Percentiles rank a stretch among this genome's conserved stretches.
phyloP scores from a whole-genome alignment of 148 eudicot genomes.

The Beta vulgaris region DNA sequence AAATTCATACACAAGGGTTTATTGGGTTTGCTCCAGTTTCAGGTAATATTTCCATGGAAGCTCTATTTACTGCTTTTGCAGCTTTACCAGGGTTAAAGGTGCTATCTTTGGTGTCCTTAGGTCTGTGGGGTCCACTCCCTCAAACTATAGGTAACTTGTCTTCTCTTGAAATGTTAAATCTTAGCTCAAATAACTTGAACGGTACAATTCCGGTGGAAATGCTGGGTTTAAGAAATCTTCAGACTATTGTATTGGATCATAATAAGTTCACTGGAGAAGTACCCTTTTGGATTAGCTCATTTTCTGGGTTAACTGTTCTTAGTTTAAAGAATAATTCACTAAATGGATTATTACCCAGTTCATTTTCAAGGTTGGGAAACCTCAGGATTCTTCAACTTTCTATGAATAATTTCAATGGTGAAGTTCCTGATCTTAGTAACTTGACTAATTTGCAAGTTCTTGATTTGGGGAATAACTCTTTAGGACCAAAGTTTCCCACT shows the following conservation, averaged over 20 bases:
- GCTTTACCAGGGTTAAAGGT: constrained; percentile 59
- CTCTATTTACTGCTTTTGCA: constrained; percentile 47
- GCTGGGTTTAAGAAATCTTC: constrained; percentile 46
- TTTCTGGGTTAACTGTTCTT: constrained; percentile 48
- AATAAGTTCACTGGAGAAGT: constrained; percentile 54
- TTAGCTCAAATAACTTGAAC: constrained; percentile 61
- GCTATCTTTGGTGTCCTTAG: constrained; percentile 60
- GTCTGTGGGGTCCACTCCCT: constrained; percentile 70
- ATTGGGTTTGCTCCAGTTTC: constrained; percentile 36
- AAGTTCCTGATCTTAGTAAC: constrained; percentile 46
- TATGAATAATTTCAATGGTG: constrained; percentile 49
- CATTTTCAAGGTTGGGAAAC: constrained; percentile 37
- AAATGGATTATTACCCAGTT: constrained; percentile 47
- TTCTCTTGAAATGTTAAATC: constrained; percentile 65
- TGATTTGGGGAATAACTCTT: constrained; percentile 53
- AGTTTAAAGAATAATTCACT: constrained; percentile 73
- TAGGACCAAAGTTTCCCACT: constrained; percentile 78
- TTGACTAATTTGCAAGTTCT: constrained; percentile 69
- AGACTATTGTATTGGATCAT: constrained; percentile 63
- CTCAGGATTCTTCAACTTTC: constrained; percentile 60
- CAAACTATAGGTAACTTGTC: constrained; percentile 38
- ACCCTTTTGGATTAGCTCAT: constrained; percentile 48
- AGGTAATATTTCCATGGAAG: constrained; percentile 41
- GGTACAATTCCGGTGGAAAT: constrained; percentile 60
- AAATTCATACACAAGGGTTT: constrained; percentile 55